Evolutionary conservation across 2,329 filamentous ascomycete species (phyloP).

Genomic region (Geosmithia putterillii): DNA sequence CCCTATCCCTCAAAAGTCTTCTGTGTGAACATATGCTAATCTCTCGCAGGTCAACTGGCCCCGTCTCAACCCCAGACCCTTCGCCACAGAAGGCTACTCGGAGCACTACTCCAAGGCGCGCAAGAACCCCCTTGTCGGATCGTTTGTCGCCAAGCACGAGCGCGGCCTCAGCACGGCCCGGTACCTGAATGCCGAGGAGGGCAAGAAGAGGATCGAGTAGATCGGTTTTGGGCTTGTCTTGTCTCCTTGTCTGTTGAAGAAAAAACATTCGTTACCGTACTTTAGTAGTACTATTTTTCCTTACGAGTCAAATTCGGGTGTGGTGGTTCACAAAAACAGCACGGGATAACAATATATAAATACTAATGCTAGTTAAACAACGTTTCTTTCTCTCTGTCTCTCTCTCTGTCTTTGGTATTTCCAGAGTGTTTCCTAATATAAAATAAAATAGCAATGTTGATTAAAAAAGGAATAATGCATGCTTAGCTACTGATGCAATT

Average conservation of each 20-base stretch:
- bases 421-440: too few relatives aligned
- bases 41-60: conserved; percentile 85
- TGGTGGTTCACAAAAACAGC: too few relatives aligned
- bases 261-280: not conserved
- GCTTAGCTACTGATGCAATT: not conserved
- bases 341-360: too few relatives aligned
- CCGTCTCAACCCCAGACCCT: conserved; percentile 81
- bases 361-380: too few relatives aligned
- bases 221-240: too few relatives aligned
- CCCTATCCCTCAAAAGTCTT: not conserved
- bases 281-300: conserved; percentile 2
- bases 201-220: conserved; percentile 95
- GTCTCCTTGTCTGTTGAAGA: conserved; percentile 3
- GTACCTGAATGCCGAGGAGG: conserved; percentile 81
- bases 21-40: conserved; percentile 7
- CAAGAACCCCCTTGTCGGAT: conserved; percentile 71
- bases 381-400: not conserved
- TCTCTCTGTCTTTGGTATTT: conserved; percentile 23
- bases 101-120: conserved; percentile 74
- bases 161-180: conserved; percentile 72
- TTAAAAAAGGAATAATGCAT: not conserved
- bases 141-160: conserved; percentile 58
- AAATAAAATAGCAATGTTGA: not conserved
- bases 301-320: too few relatives aligned
- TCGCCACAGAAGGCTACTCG: conserved; percentile 76